Percentiles rank a stretch among this genome's conserved stretches.
phyloP scores from a whole-genome alignment of 805 yeast species.

The Metschnikowia amazonensis region DNA sequence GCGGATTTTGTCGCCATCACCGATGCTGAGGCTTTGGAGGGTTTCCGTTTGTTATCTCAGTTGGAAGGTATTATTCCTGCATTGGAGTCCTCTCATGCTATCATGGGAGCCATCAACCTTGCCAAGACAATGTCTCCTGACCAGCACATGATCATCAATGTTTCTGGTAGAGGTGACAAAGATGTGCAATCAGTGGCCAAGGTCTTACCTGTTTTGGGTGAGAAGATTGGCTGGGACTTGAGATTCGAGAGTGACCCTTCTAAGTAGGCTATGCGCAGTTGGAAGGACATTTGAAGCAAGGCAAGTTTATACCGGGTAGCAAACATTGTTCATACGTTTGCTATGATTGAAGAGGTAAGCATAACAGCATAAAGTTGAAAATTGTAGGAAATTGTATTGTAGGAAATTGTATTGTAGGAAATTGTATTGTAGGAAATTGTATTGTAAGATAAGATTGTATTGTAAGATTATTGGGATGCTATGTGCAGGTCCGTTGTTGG shows the following conservation, averaged over 20 bases:
- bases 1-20: conserved; percentile 89
- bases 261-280: conserved; percentile 19
- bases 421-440: too few species aligned
- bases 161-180: conserved; percentile 98
- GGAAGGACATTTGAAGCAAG: too few species aligned
- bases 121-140: conserved; percentile 80
- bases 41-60: conserved; percentile 84
- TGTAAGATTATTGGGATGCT: not conserved
- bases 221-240: conserved; percentile 91
- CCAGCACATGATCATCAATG: conserved; percentile 78
- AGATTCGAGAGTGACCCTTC: conserved; percentile 65
- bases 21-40: conserved; percentile 90
- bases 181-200: conserved; percentile 98
- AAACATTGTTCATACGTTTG: too few species aligned
- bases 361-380: too few species aligned
- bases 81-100: conserved; percentile 94
- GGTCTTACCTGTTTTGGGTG: conserved; percentile 83
- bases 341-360: too few species aligned
- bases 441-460: too few species aligned
- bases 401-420: too few species aligned
- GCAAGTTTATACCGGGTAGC: too few species aligned
- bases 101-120: conserved; percentile 81
- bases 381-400: too few species aligned
- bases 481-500: not conserved
- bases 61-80: conserved; percentile 99